Percentiles rank a stretch among this genome's conserved stretches.
phyloP scores from a whole-genome alignment of 345 rosid genomes.

The Kernera saxatilis region DNA sequence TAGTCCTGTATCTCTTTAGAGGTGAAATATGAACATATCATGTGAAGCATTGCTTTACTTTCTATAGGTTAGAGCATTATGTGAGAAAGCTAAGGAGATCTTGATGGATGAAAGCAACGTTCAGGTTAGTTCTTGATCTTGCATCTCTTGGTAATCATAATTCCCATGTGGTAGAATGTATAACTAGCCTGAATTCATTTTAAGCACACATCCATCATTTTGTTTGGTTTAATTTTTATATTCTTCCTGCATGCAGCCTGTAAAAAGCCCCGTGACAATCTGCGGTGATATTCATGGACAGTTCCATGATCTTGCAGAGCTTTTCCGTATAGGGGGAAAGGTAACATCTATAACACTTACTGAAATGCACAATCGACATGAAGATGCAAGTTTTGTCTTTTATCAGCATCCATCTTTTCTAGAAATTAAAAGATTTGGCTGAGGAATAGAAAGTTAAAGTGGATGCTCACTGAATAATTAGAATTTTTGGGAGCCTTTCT shows the following conservation, averaged over 20 bases:
- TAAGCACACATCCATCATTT: background rate
- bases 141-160: background rate
- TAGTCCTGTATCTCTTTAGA: background rate
- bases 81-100: slow-evolving; percentile 98
- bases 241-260: slow-evolving; percentile 55
- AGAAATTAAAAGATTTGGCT: background rate
- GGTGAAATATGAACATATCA: background rate
- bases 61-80: slow-evolving; percentile 70
- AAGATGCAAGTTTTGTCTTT: background rate
- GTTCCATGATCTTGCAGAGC: slow-evolving; percentile 99
- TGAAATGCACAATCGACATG: background rate
- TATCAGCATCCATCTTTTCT: background rate
- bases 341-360: slow-evolving; percentile 34
- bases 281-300: slow-evolving; percentile 99
- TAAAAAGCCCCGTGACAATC: slow-evolving; percentile 94
- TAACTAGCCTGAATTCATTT: background rate
- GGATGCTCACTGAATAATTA: background rate
- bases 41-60: slow-evolving; percentile 4
- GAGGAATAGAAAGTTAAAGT: background rate
- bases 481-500: background rate
- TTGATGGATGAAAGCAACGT: slow-evolving; percentile 98
- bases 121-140: slow-evolving; percentile 56
- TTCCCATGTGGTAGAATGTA: background rate
- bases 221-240: background rate
- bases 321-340: slow-evolving; percentile 95